Evolutionary conservation across 345 rosid genomes (phyloP), one percentile per base, ranked within the genome.

Genomic region (Streptanthus diversifolius): DNA sequence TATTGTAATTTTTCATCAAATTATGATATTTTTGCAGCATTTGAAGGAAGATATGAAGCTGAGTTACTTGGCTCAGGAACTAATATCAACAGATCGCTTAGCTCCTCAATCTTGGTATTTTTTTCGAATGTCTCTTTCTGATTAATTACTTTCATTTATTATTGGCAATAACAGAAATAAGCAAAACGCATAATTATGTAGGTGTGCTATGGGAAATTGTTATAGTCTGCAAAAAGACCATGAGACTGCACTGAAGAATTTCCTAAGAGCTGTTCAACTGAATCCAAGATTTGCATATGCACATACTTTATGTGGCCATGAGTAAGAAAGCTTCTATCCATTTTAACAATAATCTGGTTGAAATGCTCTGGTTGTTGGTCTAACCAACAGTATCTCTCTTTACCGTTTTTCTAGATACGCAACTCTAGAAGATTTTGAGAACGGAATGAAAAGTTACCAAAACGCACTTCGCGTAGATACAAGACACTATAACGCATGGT

Each of bases 141-240:
- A 67, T 17, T 66, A 4, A 15, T 32, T 3, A 7, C 36, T 61
- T 61, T 61, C 49, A 39, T 63, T 29, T 71, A 7, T 15, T 39
- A 18, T 56, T 37, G 43, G 24, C 15, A 12, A 7, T 45, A 7
- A 21, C 22, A 45, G 30, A 75, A 63, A 9, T 41, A 75, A 49
- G n/a, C 5, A 5, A 61, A 51, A 47, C 17, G 10, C 25, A 12
- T 21, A 19, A 61, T 77, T 64, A 52, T 83, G 79, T 80, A 95
- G 99, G 99, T 88, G 91, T 85, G 99, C 99, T 52, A 86, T 90
- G 95, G 99, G 99, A 57, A 95, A 95, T 68, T 90, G 99, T 81
- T 95, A 86, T 73, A 91, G 99, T 81, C 83, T 88, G 83, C 99
- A 90, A 86, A 91, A 95, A 83, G 98, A 95, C 85, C 99, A 95